Evolutionary conservation across 2,329 filamentous ascomycete genomes (phyloP).

Genomic region (Talaromyces pinophilus): DNA sequence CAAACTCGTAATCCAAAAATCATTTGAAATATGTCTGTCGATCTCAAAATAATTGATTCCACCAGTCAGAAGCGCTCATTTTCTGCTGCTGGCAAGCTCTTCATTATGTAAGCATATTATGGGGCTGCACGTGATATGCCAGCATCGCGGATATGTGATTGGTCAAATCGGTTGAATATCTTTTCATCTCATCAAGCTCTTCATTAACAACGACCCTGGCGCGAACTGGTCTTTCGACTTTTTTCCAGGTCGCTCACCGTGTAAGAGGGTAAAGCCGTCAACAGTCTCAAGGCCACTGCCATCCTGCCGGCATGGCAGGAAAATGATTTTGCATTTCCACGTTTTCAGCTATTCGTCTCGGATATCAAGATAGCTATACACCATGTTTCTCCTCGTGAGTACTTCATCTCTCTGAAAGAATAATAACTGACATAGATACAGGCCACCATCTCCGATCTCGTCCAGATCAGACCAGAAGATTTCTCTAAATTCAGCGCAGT

Average conservation of each 20-base stretch:
- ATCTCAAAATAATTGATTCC: constrained; percentile 3
- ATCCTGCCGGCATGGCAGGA: constrained; percentile 13
- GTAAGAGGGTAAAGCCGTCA: background rate
- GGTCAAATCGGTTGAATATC: background rate
- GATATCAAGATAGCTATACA: constrained; percentile 19
- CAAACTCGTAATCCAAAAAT: background rate
- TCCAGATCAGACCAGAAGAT: constrained; percentile 86
- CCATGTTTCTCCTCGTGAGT: constrained; percentile 56
- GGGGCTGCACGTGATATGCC: constrained; percentile 2
- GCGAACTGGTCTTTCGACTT: background rate
- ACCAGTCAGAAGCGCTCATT: constrained; percentile 10
- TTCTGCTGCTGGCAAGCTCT: constrained; percentile 4
- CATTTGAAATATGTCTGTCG: constrained; percentile 5
- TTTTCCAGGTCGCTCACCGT: background rate
- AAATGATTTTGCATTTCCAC: constrained; percentile 11
- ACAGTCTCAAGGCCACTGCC: background rate
- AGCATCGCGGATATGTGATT: background rate
- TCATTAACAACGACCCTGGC: background rate
- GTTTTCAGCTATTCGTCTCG: background rate
- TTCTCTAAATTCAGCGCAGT: constrained; percentile 78
- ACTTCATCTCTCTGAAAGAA: background rate
- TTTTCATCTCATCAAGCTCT: constrained; percentile 2
- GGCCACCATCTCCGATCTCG: constrained; percentile 90
- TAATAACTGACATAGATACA: constrained; percentile 40
- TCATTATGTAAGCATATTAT: background rate